These are phyloP conservation scores for Echeveria elegans DNA, from an alignment of 164 flowering plant genomes.

Conservation along the genomic window DNA sequence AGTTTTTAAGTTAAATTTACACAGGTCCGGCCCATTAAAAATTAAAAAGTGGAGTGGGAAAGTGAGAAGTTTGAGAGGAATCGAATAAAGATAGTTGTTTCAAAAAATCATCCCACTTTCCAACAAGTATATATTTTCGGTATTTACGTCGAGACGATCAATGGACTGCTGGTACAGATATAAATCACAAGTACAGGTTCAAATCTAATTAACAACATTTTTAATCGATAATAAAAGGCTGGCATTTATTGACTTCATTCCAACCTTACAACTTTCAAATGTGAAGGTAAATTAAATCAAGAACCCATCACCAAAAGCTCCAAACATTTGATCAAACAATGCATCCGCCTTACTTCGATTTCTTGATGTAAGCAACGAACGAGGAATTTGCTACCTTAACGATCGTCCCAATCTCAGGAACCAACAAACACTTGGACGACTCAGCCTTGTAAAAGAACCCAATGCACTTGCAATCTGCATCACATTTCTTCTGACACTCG, in stretches of 20 bases:
- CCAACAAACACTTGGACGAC: constrained; percentile 1
- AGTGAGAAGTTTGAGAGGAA: no score
- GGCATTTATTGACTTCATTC: neutral
- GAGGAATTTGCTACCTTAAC: neutral
- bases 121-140: no score
- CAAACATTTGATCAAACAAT: neutral
- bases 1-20: no score
- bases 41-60: no score
- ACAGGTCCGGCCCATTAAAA: no score
- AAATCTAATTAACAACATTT: no score
- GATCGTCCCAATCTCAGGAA: neutral
- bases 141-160: no score
- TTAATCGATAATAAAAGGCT: no score
- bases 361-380: neutral
- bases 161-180: no score
- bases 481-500: neutral
- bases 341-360: neutral
- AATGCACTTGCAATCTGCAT: neutral
- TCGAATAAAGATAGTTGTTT: no score
- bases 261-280: neutral
- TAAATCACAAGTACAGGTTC: no score
- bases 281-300: neutral
- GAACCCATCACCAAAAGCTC: neutral
- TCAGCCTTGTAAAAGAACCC: constrained; percentile 7
- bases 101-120: no score